Evolutionary conservation across 2,329 filamentous ascomycete genomes (phyloP).

Genomic region (Colletotrichum sp.): DNA sequence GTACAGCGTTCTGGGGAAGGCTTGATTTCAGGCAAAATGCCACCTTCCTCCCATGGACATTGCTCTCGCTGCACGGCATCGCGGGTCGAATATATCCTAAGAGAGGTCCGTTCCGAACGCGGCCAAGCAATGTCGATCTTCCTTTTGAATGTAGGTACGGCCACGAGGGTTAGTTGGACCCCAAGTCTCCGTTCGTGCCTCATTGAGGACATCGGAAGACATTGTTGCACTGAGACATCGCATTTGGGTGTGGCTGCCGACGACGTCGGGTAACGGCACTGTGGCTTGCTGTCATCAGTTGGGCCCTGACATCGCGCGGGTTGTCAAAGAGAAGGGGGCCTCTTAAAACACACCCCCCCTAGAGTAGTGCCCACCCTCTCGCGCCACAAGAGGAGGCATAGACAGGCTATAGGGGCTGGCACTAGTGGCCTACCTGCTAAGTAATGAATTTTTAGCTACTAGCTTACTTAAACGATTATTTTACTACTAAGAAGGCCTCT

Average conservation of each 20-base stretch:
- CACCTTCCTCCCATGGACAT: background rate
- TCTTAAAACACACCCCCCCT: too few species aligned
- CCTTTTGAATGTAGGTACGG: background rate
- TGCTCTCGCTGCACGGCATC: background rate
- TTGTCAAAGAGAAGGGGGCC: background rate
- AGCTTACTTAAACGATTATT: too few species aligned
- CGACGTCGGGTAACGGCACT: background rate
- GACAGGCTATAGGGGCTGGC: too few species aligned
- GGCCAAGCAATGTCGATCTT: slow-evolving; percentile 5
- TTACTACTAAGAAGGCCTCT: too few species aligned
- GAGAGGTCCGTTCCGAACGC: slow-evolving; percentile 3
- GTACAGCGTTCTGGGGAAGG: background rate
- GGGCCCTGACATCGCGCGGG: background rate
- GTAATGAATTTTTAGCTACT: too few species aligned
- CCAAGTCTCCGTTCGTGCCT: background rate
- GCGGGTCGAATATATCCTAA: background rate
- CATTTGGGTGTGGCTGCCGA: background rate
- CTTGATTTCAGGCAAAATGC: slow-evolving; percentile 1
- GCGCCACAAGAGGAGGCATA: too few species aligned
- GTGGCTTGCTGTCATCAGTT: background rate
- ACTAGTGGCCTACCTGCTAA: too few species aligned
- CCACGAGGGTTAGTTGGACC: background rate
- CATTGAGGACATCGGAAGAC: background rate
- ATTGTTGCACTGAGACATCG: background rate
- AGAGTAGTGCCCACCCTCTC: too few species aligned